Evolutionary conservation across 768 basidiomycete species (phyloP).

Genomic region (Russula sp.): DNA sequence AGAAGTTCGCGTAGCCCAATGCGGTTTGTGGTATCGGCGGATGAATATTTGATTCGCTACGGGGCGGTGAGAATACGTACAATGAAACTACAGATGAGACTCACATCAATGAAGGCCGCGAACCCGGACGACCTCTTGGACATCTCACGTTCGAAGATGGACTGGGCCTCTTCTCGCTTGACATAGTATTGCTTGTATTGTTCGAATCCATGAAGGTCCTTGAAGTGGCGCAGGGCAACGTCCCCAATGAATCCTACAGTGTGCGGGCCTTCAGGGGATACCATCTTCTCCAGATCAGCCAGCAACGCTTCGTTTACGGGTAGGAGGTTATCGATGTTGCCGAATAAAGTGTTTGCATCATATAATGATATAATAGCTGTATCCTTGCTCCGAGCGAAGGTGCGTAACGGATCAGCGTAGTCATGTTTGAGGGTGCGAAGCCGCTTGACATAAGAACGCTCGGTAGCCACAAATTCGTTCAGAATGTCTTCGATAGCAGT

Average conservation of each 20-base stretch:
- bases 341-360: slow-evolving; percentile 90
- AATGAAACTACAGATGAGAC: slow-evolving; percentile 27
- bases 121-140: slow-evolving; percentile 78
- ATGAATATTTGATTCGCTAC: slow-evolving; percentile 86
- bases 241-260: slow-evolving; percentile 71
- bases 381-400: slow-evolving; percentile 76
- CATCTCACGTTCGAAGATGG: slow-evolving; percentile 79
- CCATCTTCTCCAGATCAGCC: slow-evolving; percentile 73
- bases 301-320: slow-evolving; percentile 89
- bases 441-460: slow-evolving; percentile 81
- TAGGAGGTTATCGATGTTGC: slow-evolving; percentile 85
- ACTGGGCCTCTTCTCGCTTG: slow-evolving; percentile 89
- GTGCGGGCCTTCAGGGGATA: slow-evolving; percentile 50
- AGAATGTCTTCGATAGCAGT: slow-evolving; percentile 67
- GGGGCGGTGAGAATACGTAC: background rate
- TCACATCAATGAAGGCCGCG: slow-evolving; percentile 79
- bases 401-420: slow-evolving; percentile 87
- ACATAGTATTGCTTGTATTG: slow-evolving; percentile 88
- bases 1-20: slow-evolving; percentile 86
- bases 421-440: slow-evolving; percentile 77
- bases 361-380: slow-evolving; percentile 85
- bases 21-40: slow-evolving; percentile 66
- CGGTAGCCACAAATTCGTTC: slow-evolving; percentile 83
- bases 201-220: slow-evolving; percentile 77
- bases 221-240: slow-evolving; percentile 82